These are phyloP conservation scores for Priceomyces castillae DNA, from an alignment of 805 yeast species.

Conservation along the genomic window DNA sequence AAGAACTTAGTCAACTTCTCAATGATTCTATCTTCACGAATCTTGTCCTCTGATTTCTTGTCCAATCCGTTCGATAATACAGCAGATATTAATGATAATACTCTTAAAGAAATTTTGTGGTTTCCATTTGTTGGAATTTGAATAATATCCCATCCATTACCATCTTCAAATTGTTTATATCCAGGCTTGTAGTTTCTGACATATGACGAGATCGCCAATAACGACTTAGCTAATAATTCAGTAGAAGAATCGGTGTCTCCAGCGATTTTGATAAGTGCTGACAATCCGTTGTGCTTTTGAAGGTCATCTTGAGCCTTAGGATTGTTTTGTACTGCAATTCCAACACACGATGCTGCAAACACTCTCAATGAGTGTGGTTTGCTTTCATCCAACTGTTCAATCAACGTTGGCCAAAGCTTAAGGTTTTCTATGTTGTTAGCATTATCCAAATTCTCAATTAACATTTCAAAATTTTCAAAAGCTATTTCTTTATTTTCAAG, in stretches of 20 bases:
- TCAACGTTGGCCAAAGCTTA: conserved; percentile 73
- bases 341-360: conserved; percentile 70
- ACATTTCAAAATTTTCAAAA: conserved; percentile 88
- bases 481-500: conserved; percentile 69
- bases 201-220: conserved; percentile 74
- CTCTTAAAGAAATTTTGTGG: conserved; percentile 50
- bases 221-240: conserved; percentile 54
- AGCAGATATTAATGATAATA: conserved; percentile 58
- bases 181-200: conserved; percentile 66
- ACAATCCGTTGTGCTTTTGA: conserved; percentile 48
- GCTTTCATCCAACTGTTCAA: conserved; percentile 49
- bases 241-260: conserved; percentile 17
- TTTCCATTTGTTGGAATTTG: conserved; percentile 21
- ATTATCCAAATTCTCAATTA: conserved; percentile 89
- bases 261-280: conserved; percentile 45
- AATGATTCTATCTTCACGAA: conserved; percentile 36
- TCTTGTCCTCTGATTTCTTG: conserved; percentile 35
- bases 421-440: conserved; percentile 88
- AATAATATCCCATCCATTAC: conserved; percentile 63
- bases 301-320: conserved; percentile 69
- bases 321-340: conserved; percentile 93
- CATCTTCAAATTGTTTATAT: conserved; percentile 51
- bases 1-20: conserved; percentile 31
- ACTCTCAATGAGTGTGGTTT: conserved; percentile 44
- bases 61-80: conserved; percentile 52